These are phyloP conservation scores for Diutina catenulata DNA, from an alignment of 1,139 yeast species.

Conservation along the genomic window DNA sequence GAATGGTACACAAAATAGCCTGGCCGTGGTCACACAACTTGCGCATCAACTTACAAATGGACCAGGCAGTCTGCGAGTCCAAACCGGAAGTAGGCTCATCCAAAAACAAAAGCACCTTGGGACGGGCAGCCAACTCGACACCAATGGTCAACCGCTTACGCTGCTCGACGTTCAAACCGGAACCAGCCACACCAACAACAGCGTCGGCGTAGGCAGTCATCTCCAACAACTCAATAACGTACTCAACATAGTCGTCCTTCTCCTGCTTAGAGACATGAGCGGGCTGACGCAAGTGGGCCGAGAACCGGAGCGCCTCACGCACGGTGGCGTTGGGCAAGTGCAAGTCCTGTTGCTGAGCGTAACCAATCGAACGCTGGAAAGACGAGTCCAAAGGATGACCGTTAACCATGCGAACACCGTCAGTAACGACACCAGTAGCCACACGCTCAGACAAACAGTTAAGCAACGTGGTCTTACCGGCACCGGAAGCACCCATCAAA, in stretches of 20 bases:
- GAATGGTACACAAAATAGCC: slow-evolving; percentile 74
- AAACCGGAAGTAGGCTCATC: slow-evolving; percentile 94
- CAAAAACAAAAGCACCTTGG: slow-evolving; percentile 64
- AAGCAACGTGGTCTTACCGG: slow-evolving; percentile 71
- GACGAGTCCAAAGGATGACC: slow-evolving; percentile 58
- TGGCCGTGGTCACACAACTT: slow-evolving; percentile 70
- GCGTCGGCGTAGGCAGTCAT: slow-evolving; percentile 73
- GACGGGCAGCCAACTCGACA: slow-evolving; percentile 82
- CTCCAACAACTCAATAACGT: slow-evolving; percentile 55
- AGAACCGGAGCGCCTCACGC: slow-evolving; percentile 62
- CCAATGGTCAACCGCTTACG: slow-evolving; percentile 78
- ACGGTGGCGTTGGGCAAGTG: slow-evolving; percentile 69
- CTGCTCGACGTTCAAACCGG: slow-evolving; percentile 71
- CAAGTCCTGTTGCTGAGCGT: slow-evolving; percentile 75
- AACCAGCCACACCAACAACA: slow-evolving; percentile 75
- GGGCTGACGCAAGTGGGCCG: slow-evolving; percentile 70
- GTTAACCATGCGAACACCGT: slow-evolving; percentile 63
- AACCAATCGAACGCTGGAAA: slow-evolving; percentile 75
- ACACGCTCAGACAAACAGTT: slow-evolving; percentile 72
- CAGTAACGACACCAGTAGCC: slow-evolving; percentile 63
- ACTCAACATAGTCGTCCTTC: slow-evolving; percentile 61
- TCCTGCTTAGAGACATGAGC: slow-evolving; percentile 38
- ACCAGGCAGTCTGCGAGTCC: slow-evolving; percentile 90
- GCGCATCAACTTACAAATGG: slow-evolving; percentile 66
- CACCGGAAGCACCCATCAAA: slow-evolving; percentile 78